Conservation (phyloP, 148 eudicot species). For the Bassia scoparia region DNA sequence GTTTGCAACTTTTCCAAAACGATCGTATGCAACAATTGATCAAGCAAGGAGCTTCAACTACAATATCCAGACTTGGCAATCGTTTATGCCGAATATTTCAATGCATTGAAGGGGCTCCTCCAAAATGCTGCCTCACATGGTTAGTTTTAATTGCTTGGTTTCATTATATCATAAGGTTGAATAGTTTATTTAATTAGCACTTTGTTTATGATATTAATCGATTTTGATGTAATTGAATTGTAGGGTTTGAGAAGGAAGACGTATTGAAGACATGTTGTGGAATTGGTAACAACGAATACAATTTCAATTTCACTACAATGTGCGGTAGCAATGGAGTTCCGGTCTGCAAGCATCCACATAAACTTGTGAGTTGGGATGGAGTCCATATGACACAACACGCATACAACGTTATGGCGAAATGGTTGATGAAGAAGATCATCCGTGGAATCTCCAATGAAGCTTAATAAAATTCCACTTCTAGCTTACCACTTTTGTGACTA, state of each 20-base stretch:
- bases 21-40: constrained; percentile 16
- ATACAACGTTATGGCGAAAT: neutral
- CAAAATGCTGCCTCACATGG: constrained; percentile 26
- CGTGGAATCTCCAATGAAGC: neutral
- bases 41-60: constrained; percentile 1
- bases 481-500: too few relatives aligned
- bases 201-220: neutral
- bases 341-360: neutral
- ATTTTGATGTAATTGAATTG: neutral
- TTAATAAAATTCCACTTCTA: too few relatives aligned
- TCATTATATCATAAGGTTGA: too few relatives aligned
- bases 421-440: neutral
- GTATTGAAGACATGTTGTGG: constrained; percentile 29
- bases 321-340: constrained; percentile 11
- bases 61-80: constrained; percentile 18
- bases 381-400: constrained; percentile 15
- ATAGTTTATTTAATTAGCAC: neutral
- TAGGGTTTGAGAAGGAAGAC: constrained; percentile 22
- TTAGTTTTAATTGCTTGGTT: neutral
- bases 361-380: constrained; percentile 23
- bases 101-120: constrained; percentile 19
- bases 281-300: constrained; percentile 19
- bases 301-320: neutral
- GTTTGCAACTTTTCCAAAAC: constrained; percentile 16
- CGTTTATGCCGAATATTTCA: constrained; percentile 27